Evolutionary conservation across 805 yeast genomes (phyloP).

Genomic region (Ascoidea rubescens): DNA sequence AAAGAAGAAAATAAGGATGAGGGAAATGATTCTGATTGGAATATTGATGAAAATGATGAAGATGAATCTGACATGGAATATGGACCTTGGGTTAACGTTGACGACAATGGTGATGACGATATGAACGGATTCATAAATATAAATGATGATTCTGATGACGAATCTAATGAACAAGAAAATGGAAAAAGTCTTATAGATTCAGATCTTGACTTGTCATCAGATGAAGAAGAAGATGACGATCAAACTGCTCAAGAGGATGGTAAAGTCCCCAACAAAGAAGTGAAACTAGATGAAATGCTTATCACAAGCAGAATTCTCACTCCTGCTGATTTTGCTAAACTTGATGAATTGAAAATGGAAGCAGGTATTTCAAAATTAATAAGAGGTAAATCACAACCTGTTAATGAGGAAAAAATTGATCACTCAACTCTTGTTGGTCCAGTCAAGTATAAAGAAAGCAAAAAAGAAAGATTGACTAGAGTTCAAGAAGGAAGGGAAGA

Average conservation of each 20-base stretch:
- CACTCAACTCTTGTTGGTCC: conserved; percentile 66
- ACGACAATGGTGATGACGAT: conserved; percentile 69
- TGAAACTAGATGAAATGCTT: conserved; percentile 25
- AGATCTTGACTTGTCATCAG: conserved; percentile 9
- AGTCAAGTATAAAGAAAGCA: conserved; percentile 63
- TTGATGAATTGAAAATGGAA: conserved; percentile 72
- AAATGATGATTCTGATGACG: conserved; percentile 32
- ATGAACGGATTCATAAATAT: conserved; percentile 37
- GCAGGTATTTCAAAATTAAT: conserved; percentile 76
- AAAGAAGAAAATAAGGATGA: conserved; percentile 42
- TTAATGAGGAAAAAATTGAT: conserved; percentile 79
- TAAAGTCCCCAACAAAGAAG: conserved; percentile 13
- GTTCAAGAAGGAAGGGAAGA: conserved; percentile 89
- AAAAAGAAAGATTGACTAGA: conserved; percentile 82
- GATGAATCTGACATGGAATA: conserved; percentile 46
- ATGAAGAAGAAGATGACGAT: conserved; percentile 4
- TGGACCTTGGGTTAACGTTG: conserved; percentile 87
- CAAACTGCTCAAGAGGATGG: conserved; percentile 6
- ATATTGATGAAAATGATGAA: conserved; percentile 32
- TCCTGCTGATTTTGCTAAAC: conserved; percentile 95
- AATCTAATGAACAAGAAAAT: conserved; percentile 20
- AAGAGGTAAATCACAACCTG: conserved; percentile 30
- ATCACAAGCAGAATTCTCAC: conserved; percentile 74
- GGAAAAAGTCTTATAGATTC: conserved; percentile 30
- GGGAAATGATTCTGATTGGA: conserved; percentile 51